phyloP scores from a whole-genome alignment of 371 early-diverging fungal species.

The Mucor indicus region DNA sequence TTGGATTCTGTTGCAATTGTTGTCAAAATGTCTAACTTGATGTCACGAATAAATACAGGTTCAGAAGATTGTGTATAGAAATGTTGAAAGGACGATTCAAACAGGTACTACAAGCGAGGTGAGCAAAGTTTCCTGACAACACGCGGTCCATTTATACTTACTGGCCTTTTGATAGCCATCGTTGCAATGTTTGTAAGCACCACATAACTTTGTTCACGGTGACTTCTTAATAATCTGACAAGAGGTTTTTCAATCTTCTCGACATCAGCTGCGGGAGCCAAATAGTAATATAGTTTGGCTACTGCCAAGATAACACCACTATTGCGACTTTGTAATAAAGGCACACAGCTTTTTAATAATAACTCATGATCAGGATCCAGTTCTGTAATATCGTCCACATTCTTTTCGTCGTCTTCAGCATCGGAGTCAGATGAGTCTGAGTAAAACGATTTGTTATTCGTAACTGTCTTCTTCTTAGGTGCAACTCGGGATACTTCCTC shows the following conservation, averaged over 20 bases:
- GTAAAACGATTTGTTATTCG: conserved; percentile 25
- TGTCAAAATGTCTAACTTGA: conserved; percentile 85
- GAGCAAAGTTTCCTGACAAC: neutral
- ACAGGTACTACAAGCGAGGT: conserved; percentile 48
- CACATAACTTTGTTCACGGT: conserved; percentile 76
- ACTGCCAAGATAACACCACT: conserved; percentile 83
- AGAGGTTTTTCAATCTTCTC: conserved; percentile 70
- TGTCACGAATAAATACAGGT: conserved; percentile 70
- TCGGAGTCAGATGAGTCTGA: conserved; percentile 40
- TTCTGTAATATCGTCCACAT: conserved; percentile 27
- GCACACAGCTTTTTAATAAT: conserved; percentile 66
- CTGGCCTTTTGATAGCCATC: conserved; percentile 70
- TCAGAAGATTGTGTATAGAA: conserved; percentile 85
- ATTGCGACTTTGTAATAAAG: conserved; percentile 84
- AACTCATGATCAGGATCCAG: conserved; percentile 79
- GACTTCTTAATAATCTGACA: conserved; percentile 69
- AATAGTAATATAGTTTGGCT: conserved; percentile 67
- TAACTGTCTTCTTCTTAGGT: conserved; percentile 21
- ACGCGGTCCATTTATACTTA: conserved; percentile 20
- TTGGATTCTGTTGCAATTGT: conserved; percentile 62
- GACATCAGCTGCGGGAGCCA: conserved; percentile 67
- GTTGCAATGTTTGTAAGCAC: conserved; percentile 76
- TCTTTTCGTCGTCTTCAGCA: conserved; percentile 28
- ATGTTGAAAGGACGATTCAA: conserved; percentile 67
- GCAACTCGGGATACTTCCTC: conserved; percentile 31